Base-by-base conservation (phyloP, 129 eudicot genomes). In the Ambrosia trifida region DNA sequence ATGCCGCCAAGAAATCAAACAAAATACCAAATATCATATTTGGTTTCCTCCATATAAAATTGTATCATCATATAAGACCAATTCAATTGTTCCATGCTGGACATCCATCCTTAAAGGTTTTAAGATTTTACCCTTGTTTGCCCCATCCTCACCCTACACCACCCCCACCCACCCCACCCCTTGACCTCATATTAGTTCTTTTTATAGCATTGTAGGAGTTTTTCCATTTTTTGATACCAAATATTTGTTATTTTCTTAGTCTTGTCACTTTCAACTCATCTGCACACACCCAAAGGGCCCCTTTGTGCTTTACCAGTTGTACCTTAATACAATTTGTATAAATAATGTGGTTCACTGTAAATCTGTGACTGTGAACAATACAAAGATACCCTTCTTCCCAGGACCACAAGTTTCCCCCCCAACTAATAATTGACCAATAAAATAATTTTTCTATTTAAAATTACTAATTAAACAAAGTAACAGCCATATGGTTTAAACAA, bases 261-360 rank as follows among this genome's bases (percentile, higher is more conserved):
- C 11, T 76, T 76, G 80, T 76, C 80, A 76, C 38, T 76, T 76
- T 68, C 74, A 76, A 9, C 49, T 47, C 49, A 67, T 76, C 80
- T 76, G 74, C 62, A 59, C 74, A 76, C 50, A 41, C 80, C 69
- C 41, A 76, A 67, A 57, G 74, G 80, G 80, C 19, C 74, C 80
- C 74, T 56, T 31, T 45, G 69, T 57, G 74, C 74, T 76, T 68
- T 76, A 68, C n/a, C 62, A 67, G 50, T 76, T 76, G 79, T 75
- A 56, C 36, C 67, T 43, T 66, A 7, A 51, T 60, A 47, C 74
- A 44, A 57, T 18, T 45, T 17, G 36, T 46, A 63, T 73, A 43
- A 32, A 75, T 68, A 76, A 74, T 67, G 68, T 76, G 74, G 52
- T 33, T 76, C 74, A 76, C 61, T 44, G 28, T 58, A 76, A 57